Base-by-base conservation (phyloP, 1,284 basidiomycete species). In the Coriolopsis trogii region DNA sequence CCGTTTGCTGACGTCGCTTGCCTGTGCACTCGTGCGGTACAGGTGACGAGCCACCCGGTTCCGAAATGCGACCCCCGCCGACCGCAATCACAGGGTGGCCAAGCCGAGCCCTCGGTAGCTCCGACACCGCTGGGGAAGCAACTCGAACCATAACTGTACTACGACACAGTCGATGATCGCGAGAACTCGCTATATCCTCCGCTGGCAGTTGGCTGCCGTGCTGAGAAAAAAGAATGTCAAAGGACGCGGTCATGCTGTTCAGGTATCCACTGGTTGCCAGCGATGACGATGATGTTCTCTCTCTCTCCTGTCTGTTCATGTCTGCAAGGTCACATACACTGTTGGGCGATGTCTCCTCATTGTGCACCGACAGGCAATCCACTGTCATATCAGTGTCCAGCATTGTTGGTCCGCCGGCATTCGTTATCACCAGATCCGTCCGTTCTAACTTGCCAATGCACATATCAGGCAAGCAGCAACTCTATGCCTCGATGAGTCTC, bases 401-500 rank as follows among this genome's bases (percentile, higher is more conserved):
- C 26, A 24, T 21, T n/a, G 6, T 15, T 51, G 26, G 26, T 53
- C 57, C 57, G 53, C 50, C 53, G 51, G 46, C 31, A 21, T n/a
- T 21, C 24, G 15, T 37, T 44, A 44, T 36, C 40, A 41, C 34
- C 34, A n/a, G 25, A 28, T 15, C 28, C 9, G 36, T 25, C 15
- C 30, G 48, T 47, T 40, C 29, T 41, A 40, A 34, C 47, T 23
- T 42, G 42, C n/a, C 30, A 16, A 30, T 53, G 46, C 33, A 59
- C 53, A 33, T 49, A 49, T 53, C 36, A 10, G 54, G 57, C 36
- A 51, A 56, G 30, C 26, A 36, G 30, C 51, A 54, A 50, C 54
- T 59, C 53, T 55, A 58, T 55, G 44, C 49, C 23, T 28, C 52
- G 46, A n/a, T n/a, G n/a, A 26, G 39, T 56, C 48, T 44, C 40